Percentiles rank a stretch among this genome's conserved stretches.
Evolutionary conservation across 495 filamentous ascomycete genomes (phyloP).

Genomic region (Xylaria venustula): DNA sequence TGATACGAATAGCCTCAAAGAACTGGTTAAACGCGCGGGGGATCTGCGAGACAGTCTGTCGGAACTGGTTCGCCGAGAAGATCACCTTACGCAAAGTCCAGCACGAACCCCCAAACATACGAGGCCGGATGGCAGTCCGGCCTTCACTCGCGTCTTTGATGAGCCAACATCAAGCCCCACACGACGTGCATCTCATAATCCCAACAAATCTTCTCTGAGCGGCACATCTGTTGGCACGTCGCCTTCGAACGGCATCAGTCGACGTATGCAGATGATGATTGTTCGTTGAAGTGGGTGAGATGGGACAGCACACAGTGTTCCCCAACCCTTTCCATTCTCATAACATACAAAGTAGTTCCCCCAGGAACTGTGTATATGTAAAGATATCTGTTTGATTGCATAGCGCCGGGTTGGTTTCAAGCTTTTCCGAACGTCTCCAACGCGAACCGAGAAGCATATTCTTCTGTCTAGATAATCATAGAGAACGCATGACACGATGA

Average conservation of each 20-base stretch:
- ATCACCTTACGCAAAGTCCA: slow-evolving; percentile 66
- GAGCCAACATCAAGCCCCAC: slow-evolving; percentile 50
- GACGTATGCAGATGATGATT: slow-evolving; percentile 69
- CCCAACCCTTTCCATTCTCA: background rate
- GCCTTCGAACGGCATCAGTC: slow-evolving; percentile 47
- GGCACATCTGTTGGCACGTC: slow-evolving; percentile 48
- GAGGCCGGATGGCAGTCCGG: slow-evolving; percentile 53
- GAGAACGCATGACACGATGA: slow-evolving; percentile 16
- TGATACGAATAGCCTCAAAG: slow-evolving; percentile 83
- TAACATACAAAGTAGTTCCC: slow-evolving; percentile 14
- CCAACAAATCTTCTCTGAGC: slow-evolving; percentile 50
- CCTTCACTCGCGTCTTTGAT: slow-evolving; percentile 64
- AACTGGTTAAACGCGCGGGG: slow-evolving; percentile 81
- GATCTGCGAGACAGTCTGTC: slow-evolving; percentile 70
- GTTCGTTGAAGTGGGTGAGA: slow-evolving; percentile 44
- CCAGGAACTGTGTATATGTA: slow-evolving; percentile 29
- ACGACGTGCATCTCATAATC: slow-evolving; percentile 46
- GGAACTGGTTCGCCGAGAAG: slow-evolving; percentile 75
- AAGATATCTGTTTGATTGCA: slow-evolving; percentile 31
- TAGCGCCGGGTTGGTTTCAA: slow-evolving; percentile 24
- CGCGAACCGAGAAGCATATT: slow-evolving; percentile 12
- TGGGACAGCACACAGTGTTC: background rate
- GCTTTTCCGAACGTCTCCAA: slow-evolving; percentile 11
- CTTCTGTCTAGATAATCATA: slow-evolving; percentile 20
- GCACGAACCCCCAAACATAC: slow-evolving; percentile 46